Conservation (phyloP, 176 grass and related monocot species). For the Oryza meyeriana region DNA sequence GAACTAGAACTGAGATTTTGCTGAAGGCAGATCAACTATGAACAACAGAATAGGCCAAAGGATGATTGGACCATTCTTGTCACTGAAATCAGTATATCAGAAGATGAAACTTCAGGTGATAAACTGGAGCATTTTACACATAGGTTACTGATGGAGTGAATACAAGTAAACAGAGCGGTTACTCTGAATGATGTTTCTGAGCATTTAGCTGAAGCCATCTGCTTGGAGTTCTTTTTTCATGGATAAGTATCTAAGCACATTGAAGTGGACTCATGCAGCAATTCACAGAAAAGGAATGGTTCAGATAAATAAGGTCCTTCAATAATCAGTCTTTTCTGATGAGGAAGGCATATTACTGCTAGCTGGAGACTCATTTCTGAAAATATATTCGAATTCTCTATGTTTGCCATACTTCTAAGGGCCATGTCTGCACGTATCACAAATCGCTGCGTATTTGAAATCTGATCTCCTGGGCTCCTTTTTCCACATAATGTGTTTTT, state of each 20-base stretch:
- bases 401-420: not conserved
- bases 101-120: conserved; percentile 7
- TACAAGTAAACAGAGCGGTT: not conserved
- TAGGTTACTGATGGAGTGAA: not conserved
- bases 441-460: not conserved
- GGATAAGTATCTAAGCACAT: not conserved
- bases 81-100: not conserved
- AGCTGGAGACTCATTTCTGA: conserved; percentile 1
- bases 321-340: not conserved
- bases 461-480: not conserved
- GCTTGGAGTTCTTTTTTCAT: not conserved
- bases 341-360: not conserved
- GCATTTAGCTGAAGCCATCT: conserved; percentile 1
- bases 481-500: not conserved
- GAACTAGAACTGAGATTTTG: not conserved
- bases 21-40: not conserved
- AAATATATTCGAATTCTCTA: conserved; percentile 8
- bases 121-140: not conserved
- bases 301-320: not conserved
- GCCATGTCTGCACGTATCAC: not conserved
- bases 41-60: not conserved
- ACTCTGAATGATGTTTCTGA: not conserved
- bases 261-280: not conserved
- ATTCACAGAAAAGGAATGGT: not conserved
- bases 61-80: not conserved